Conservation (phyloP, 2,329 filamentous ascomycete species). For the Hypoxylon sp. region DNA sequence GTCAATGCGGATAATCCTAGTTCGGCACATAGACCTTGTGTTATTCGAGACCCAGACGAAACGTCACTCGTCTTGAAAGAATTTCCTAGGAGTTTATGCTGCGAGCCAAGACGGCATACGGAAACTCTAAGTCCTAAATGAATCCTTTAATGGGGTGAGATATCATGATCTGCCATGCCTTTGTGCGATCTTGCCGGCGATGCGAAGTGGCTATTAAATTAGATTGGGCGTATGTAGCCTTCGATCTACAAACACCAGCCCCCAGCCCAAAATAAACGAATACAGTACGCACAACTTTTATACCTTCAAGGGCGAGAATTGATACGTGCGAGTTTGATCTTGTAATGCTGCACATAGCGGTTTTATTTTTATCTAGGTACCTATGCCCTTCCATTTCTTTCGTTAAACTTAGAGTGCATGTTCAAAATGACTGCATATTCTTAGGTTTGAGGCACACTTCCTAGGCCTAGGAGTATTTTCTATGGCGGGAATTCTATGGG, state of each 20-base stretch:
- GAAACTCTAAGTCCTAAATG: constrained; percentile 5
- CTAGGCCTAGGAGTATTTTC: not conserved
- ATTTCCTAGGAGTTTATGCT: constrained; percentile 31
- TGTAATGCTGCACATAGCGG: not conserved
- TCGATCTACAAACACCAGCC: constrained; percentile 1
- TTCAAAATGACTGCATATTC: not conserved
- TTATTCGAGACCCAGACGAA: constrained; percentile 43
- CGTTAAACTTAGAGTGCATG: not conserved
- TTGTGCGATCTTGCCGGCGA: not conserved
- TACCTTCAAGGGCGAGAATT: not conserved
- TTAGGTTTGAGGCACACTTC: not conserved
- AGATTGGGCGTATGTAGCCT: constrained; percentile 10
- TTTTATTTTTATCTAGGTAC: constrained; percentile 11
- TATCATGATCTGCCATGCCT: constrained; percentile 25
- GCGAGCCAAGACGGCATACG: constrained; percentile 28
- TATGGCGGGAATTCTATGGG: not conserved
- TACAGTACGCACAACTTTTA: not conserved
- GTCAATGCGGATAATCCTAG: constrained; percentile 24
- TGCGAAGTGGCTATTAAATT: constrained; percentile 20
- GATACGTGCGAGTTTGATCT: not conserved
- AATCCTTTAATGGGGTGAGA: constrained; percentile 6
- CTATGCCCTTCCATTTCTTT: not conserved
- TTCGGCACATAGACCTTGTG: constrained; percentile 28
- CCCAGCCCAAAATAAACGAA: not conserved
- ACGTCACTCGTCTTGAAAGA: constrained; percentile 40